Conservation (phyloP, 2,329 filamentous ascomycete species). For the Dactylellina parvicollis region DNA sequence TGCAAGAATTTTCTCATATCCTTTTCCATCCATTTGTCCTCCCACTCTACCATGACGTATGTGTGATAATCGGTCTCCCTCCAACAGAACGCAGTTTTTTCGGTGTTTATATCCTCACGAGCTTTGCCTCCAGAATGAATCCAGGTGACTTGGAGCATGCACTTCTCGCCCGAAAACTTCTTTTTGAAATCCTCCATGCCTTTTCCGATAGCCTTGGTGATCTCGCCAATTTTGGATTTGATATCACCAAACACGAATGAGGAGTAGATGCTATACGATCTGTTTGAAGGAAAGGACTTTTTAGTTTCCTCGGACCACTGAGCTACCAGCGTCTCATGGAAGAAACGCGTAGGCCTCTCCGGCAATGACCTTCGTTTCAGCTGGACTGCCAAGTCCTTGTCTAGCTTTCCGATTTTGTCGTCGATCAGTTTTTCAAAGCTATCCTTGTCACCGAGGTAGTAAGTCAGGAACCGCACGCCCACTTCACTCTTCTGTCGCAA, state of each 20-base stretch:
- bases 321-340: slow-evolving; percentile 58
- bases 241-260: slow-evolving; percentile 57
- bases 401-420: slow-evolving; percentile 17
- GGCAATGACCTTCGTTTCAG: slow-evolving; percentile 55
- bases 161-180: slow-evolving; percentile 52
- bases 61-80: slow-evolving; percentile 58
- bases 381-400: slow-evolving; percentile 51
- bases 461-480: slow-evolving; percentile 51
- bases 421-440: slow-evolving; percentile 48
- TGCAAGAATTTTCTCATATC: slow-evolving; percentile 58
- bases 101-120: not conserved
- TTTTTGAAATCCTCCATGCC: slow-evolving; percentile 54
- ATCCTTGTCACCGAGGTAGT: slow-evolving; percentile 53
- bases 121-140: slow-evolving; percentile 59
- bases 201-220: slow-evolving; percentile 41
- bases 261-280: slow-evolving; percentile 58
- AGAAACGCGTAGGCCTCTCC: slow-evolving; percentile 58
- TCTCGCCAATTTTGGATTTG: not conserved
- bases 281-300: slow-evolving; percentile 56
- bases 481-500: not conserved
- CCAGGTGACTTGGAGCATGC: slow-evolving; percentile 56
- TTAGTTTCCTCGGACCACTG: slow-evolving; percentile 59
- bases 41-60: slow-evolving; percentile 59
- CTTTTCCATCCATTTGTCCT: slow-evolving; percentile 60
- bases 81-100: slow-evolving; percentile 59